A percentile compares a stretch with the other conserved stretches of the same genome.
Evolutionary conservation across 1,284 basidiomycete genomes (phyloP).

Genomic region (Pseudozyma sp.): DNA sequence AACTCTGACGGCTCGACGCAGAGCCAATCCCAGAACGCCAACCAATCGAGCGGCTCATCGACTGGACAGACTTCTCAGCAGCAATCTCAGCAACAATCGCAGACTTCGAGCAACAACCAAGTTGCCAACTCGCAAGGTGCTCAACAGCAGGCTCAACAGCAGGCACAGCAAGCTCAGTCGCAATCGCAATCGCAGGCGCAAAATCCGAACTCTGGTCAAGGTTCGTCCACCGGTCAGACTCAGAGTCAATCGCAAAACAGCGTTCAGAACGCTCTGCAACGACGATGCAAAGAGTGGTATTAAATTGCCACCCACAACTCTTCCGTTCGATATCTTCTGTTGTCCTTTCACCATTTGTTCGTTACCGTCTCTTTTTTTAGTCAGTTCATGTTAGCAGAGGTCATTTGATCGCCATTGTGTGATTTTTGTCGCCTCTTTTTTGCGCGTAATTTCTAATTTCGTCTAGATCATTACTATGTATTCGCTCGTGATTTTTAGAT

Average conservation of each 20-base stretch:
- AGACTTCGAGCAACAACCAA: conserved; percentile 7
- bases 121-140: conserved; percentile 2
- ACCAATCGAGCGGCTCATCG: conserved; percentile 4
- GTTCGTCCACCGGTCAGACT: not conserved
- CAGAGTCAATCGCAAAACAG: conserved; percentile 3
- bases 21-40: conserved; percentile 19
- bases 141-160: conserved; percentile 14
- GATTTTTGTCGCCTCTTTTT: too few species aligned
- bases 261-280: not conserved
- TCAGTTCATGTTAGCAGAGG: too few species aligned
- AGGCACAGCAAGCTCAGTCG: conserved; percentile 4
- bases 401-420: too few species aligned
- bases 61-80: not conserved
- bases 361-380: too few species aligned
- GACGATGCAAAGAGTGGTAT: conserved; percentile 10
- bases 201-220: not conserved
- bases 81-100: conserved; percentile 15
- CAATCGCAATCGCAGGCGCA: not conserved
- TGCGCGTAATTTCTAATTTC: too few species aligned
- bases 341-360: too few species aligned
- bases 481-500: too few species aligned
- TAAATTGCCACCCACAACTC: not conserved
- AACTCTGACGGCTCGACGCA: conserved; percentile 25
- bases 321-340: too few species aligned
- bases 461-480: too few species aligned